Percentiles rank a stretch among this genome's conserved stretches.
Evolutionary conservation across 371 early-diverging fungal genomes (phyloP).

Genomic region (Mortierella sp.): DNA sequence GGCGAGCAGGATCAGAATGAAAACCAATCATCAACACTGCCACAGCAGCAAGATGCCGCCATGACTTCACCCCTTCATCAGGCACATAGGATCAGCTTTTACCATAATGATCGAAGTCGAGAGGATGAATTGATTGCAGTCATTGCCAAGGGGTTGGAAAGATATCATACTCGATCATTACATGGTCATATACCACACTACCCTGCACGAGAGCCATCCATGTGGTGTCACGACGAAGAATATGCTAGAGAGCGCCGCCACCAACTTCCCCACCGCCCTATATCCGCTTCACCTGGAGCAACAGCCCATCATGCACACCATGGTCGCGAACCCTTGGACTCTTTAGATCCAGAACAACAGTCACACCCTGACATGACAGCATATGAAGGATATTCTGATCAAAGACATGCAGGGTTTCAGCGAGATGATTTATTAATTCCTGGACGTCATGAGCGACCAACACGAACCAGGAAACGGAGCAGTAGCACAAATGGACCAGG

Average conservation of each 20-base stretch:
- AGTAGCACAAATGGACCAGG: slow-evolving; percentile 24
- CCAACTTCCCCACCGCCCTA: background rate
- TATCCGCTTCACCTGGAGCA: background rate
- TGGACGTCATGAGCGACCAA: background rate
- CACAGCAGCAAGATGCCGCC: background rate
- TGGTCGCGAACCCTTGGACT: background rate
- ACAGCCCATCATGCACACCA: background rate
- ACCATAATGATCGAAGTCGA: background rate
- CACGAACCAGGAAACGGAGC: slow-evolving; percentile 13
- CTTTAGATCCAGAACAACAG: background rate
- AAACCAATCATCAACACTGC: background rate
- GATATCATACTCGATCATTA: slow-evolving; percentile 12
- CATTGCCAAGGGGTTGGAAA: slow-evolving; percentile 21
- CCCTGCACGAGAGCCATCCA: background rate
- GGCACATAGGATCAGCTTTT: background rate
- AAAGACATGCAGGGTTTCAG: background rate
- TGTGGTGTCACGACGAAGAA: background rate
- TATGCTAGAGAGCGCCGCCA: background rate
- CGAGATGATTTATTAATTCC: background rate
- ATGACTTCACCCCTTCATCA: background rate
- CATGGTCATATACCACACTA: background rate
- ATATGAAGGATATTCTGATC: background rate
- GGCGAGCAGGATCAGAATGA: background rate
- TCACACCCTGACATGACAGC: background rate
- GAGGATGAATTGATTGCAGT: slow-evolving; percentile 17